Conservation (phyloP, 2,329 filamentous ascomycete genomes). For the Aspergillus tubingensis region DNA sequence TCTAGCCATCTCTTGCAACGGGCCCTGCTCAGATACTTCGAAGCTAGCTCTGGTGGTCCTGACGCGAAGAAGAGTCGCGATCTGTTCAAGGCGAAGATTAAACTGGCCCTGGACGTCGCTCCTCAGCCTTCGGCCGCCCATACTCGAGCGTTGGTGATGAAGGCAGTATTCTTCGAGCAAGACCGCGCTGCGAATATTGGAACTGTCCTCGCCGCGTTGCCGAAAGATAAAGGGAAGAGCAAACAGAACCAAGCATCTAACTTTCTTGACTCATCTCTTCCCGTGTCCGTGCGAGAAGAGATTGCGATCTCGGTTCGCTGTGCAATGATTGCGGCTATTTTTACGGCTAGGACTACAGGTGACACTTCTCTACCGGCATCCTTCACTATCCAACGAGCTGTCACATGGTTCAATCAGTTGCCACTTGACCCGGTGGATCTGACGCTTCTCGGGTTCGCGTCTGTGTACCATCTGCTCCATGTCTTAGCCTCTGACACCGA, state of each 20-base stretch:
- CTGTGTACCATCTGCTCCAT: slow-evolving; percentile 45
- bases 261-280: slow-evolving; percentile 58
- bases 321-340: slow-evolving; percentile 59
- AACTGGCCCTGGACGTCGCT: slow-evolving; percentile 70
- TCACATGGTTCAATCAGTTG: slow-evolving; percentile 45
- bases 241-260: slow-evolving; percentile 38
- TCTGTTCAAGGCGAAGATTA: slow-evolving; percentile 57
- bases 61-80: slow-evolving; percentile 44
- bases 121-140: slow-evolving; percentile 75
- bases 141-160: slow-evolving; percentile 59
- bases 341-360: slow-evolving; percentile 40
- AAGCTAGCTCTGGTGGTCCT: slow-evolving; percentile 52
- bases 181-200: slow-evolving; percentile 55
- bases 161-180: slow-evolving; percentile 59
- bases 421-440: slow-evolving; percentile 47
- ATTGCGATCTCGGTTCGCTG: slow-evolving; percentile 60
- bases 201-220: slow-evolving; percentile 56
- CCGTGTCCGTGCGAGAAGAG: slow-evolving; percentile 52
- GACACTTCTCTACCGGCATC: slow-evolving; percentile 36
- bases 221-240: slow-evolving; percentile 38
- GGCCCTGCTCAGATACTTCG: slow-evolving; percentile 66
- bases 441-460: slow-evolving; percentile 44
- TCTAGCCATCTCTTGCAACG: slow-evolving; percentile 73
- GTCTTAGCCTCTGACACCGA: slow-evolving; percentile 45
- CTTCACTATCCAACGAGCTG: slow-evolving; percentile 44